phyloP scores from a whole-genome alignment of 139 green algal species.

The Pycnococcus provasolii region DNA sequence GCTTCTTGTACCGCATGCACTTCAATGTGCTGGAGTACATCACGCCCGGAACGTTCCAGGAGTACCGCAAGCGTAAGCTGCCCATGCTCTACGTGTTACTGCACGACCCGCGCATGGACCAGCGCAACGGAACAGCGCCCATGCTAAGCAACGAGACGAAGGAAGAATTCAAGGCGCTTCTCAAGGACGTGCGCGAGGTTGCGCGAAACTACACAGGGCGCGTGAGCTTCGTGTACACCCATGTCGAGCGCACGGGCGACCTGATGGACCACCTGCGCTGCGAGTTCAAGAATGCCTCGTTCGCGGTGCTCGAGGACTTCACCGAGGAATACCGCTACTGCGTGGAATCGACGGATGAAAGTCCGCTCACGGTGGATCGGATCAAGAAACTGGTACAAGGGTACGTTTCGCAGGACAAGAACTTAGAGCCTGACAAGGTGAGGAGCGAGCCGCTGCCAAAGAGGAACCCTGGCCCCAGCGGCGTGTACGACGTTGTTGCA shows the following conservation, averaged over 20 bases:
- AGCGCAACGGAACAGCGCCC: too few relatives aligned
- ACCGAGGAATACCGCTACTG: conserved; percentile 26
- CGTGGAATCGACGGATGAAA: background rate
- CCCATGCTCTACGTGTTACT: conserved; percentile 25
- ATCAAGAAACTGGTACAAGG: background rate
- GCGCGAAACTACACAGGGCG: conserved; percentile 4
- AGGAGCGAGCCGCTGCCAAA: background rate
- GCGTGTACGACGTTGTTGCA: conserved; percentile 17
- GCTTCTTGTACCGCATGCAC: background rate
- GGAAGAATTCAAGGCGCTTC: background rate
- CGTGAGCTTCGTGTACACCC: conserved; percentile 20
- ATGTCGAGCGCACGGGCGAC: conserved; percentile 10
- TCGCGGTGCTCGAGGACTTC: conserved; percentile 26
- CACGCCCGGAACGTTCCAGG: conserved; percentile 17
- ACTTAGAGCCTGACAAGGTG: conserved; percentile 15
- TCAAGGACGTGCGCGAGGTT: background rate
- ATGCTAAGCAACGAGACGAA: background rate
- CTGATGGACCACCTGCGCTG: conserved; percentile 22
- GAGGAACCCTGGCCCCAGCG: conserved; percentile 6
- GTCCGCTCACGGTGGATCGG: conserved; percentile 15
- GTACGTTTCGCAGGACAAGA: too few relatives aligned
- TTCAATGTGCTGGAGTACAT: conserved; percentile 20
- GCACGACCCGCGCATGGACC: background rate
- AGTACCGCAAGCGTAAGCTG: conserved; percentile 12
- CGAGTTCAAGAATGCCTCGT: conserved; percentile 5